These are phyloP conservation scores for Fusarium stilboides DNA, from an alignment of 2,329 filamentous ascomycete species.

Conservation along the genomic window DNA sequence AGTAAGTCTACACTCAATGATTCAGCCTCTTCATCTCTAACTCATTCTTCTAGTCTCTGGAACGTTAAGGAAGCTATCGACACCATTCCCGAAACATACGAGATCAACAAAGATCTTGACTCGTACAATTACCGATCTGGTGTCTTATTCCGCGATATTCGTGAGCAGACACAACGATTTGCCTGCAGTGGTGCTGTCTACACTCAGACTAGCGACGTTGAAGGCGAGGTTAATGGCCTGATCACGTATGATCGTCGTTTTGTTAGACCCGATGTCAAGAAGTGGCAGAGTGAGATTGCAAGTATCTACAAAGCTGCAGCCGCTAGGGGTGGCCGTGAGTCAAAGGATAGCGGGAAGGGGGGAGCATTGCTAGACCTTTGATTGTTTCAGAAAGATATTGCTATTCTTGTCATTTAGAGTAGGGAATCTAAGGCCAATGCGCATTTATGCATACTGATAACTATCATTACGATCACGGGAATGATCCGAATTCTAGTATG, in stretches of 20 bases:
- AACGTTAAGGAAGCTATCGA: conserved; percentile 72
- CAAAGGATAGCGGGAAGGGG: not conserved
- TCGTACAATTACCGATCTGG: conserved; percentile 78
- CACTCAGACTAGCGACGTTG: conserved; percentile 82
- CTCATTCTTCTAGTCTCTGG: conserved; percentile 68
- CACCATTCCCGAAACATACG: conserved; percentile 77
- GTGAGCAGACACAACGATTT: conserved; percentile 72
- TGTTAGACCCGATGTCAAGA: conserved; percentile 67
- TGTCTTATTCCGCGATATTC: conserved; percentile 72
- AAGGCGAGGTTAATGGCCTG: conserved; percentile 81
- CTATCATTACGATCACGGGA: too few relatives aligned
- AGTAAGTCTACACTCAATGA: conserved; percentile 2
- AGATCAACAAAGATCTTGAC: conserved; percentile 70
- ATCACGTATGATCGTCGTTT: conserved; percentile 77
- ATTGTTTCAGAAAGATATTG: not conserved
- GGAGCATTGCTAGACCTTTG: conserved; percentile 23
- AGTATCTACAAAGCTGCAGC: conserved; percentile 71
- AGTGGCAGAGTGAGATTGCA: conserved; percentile 74
- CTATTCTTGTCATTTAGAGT: accelerated
- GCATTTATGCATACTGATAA: too few relatives aligned
- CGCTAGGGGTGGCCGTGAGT: conserved; percentile 37
- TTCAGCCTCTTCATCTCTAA: not conserved
- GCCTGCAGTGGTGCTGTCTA: conserved; percentile 78
- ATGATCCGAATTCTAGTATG: too few relatives aligned
- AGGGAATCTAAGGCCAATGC: too few relatives aligned